Conservation (phyloP, 1,284 basidiomycete genomes). For the Trametes polyzona region DNA sequence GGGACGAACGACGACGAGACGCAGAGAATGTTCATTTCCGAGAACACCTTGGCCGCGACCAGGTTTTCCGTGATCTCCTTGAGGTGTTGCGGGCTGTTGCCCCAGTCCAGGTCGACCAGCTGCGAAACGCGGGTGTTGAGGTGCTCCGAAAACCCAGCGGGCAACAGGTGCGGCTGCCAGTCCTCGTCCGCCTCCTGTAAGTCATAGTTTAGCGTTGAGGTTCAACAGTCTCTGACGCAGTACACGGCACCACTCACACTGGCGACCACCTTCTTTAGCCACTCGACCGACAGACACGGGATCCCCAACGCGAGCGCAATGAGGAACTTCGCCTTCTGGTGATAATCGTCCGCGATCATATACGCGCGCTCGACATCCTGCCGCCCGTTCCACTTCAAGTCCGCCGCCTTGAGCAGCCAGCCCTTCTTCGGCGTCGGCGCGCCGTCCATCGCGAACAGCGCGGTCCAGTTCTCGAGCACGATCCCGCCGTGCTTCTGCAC, state of each 20-base stretch:
- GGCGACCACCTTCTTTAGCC: slow-evolving; percentile 53
- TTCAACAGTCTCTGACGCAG: too few relatives aligned
- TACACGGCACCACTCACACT: slow-evolving; percentile 35
- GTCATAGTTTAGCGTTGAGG: too few relatives aligned
- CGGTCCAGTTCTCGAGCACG: slow-evolving; percentile 66
- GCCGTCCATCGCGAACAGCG: slow-evolving; percentile 67
- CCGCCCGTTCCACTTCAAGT: slow-evolving; percentile 50
- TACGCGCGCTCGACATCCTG: slow-evolving; percentile 61
- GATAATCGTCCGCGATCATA: slow-evolving; percentile 65
- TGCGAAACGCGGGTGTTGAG: slow-evolving; percentile 65
- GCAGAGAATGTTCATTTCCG: slow-evolving; percentile 55
- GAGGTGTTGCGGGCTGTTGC: slow-evolving; percentile 56
- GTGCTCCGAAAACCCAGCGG: slow-evolving; percentile 65
- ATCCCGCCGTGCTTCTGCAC: slow-evolving; percentile 63
- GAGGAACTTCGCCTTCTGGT: slow-evolving; percentile 78
- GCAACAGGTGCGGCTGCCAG: slow-evolving; percentile 69
- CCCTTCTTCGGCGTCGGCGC: slow-evolving; percentile 46
- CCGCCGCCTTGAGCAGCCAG: slow-evolving; percentile 53
- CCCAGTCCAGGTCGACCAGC: slow-evolving; percentile 74
- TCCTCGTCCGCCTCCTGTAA: slow-evolving; percentile 41
- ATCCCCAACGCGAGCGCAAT: slow-evolving; percentile 84
- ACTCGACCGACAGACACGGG: slow-evolving; percentile 75
- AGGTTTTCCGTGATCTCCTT: slow-evolving; percentile 57
- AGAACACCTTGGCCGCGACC: slow-evolving; percentile 61
- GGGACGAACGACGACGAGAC: slow-evolving; percentile 61